These are phyloP conservation scores for Thymus quinquecostatus DNA, from an alignment of 257 asterid genomes.

Conservation along the genomic window DNA sequence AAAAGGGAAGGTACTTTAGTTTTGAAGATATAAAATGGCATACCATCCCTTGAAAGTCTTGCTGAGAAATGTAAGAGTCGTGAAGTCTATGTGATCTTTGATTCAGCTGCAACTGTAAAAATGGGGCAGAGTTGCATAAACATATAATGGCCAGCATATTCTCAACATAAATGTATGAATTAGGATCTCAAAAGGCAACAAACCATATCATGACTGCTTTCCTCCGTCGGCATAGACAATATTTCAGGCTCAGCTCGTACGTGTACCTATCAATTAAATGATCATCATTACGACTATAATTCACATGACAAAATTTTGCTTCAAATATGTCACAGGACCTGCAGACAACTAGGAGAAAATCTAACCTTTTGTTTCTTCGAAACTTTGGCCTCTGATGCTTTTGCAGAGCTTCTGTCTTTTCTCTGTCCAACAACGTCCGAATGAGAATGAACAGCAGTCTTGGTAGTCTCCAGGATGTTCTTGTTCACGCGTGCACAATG, in stretches of 20 bases:
- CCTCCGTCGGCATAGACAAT: constrained; percentile 35
- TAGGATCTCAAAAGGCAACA: constrained; percentile 27
- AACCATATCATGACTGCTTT: constrained; percentile 38
- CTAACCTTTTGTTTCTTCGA: constrained; percentile 46
- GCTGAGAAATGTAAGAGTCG: constrained; percentile 36
- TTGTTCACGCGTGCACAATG: constrained; percentile 39
- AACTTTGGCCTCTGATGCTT: constrained; percentile 31
- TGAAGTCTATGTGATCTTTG: constrained; percentile 32
- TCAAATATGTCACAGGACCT: constrained; percentile 9
- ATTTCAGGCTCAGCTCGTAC: constrained; percentile 37
- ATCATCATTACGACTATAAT: constrained; percentile 3
- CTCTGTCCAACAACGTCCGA: constrained; percentile 24
- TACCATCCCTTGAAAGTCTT: constrained; percentile 43
- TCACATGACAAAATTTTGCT: constrained; percentile 2
- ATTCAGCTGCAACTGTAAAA: constrained; percentile 41
- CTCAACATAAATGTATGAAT: constrained; percentile 7
- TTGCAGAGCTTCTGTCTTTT: constrained; percentile 25
- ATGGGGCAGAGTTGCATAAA: constrained; percentile 15
- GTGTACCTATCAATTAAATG: constrained; percentile 36
- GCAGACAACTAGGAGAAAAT: neutral
- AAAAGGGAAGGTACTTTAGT: neutral
- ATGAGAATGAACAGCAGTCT: constrained; percentile 33
- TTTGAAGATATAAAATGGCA: constrained; percentile 19
- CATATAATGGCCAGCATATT: constrained; percentile 1
- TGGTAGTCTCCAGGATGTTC: constrained; percentile 28